These are phyloP conservation scores for Paspalum notatum DNA, from an alignment of 176 grass and related monocot species.

Conservation along the genomic window DNA sequence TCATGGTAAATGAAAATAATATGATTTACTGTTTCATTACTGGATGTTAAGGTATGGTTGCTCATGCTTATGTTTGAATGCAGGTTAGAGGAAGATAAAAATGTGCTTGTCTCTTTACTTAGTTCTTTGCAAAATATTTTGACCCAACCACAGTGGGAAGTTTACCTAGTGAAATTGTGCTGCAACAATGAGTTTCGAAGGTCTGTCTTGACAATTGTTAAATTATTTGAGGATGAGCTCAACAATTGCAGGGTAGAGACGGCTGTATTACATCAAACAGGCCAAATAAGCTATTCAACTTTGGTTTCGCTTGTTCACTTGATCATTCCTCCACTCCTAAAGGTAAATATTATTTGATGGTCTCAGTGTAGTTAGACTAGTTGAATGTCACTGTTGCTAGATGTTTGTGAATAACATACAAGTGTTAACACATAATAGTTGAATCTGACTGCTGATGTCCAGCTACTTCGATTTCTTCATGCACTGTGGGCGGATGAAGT, in stretches of 20 bases:
- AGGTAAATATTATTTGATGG: slow-evolving; percentile 36
- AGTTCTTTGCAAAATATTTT: slow-evolving; percentile 52
- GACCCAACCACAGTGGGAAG: slow-evolving; percentile 56
- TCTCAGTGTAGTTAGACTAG: background rate
- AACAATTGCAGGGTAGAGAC: slow-evolving; percentile 50
- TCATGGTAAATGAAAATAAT: slow-evolving; percentile 47
- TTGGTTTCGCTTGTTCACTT: slow-evolving; percentile 47
- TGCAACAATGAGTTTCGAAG: slow-evolving; percentile 49
- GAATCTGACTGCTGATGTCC: slow-evolving; percentile 31
- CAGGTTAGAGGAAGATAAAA: background rate
- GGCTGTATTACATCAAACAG: background rate
- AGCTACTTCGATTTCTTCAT: slow-evolving; percentile 63
- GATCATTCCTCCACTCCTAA: slow-evolving; percentile 60
- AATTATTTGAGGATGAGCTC: slow-evolving; percentile 63
- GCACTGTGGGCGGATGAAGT: slow-evolving; percentile 55
- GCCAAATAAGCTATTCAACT: slow-evolving; percentile 20
- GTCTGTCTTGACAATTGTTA: slow-evolving; percentile 50
- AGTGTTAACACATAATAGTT: too few species aligned
- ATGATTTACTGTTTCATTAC: background rate
- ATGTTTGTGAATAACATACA: background rate
- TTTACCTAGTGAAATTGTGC: slow-evolving; percentile 43
- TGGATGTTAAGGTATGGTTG: background rate
- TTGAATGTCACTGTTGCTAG: background rate
- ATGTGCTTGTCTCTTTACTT: slow-evolving; percentile 20
- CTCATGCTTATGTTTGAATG: background rate